These are phyloP conservation scores for Cyclotella choctawhatcheeana DNA, from an alignment of 108 stramenopile genomes.

Conservation along the genomic window DNA sequence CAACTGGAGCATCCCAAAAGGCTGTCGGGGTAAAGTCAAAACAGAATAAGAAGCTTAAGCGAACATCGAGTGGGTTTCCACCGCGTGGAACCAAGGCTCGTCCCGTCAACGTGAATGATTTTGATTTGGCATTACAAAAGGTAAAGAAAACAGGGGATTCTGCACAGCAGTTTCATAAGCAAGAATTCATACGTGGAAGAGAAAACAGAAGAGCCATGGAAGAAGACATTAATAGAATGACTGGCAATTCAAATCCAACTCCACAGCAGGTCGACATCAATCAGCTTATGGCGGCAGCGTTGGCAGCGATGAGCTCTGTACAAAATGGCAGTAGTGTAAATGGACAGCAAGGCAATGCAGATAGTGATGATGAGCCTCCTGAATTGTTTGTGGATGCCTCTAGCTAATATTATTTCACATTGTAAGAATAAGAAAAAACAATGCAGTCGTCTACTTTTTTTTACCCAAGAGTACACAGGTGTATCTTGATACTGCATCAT, in stretches of 20 bases:
- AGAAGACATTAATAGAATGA: conserved; percentile 31
- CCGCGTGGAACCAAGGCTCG: conserved; percentile 57
- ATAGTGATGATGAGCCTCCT: conserved; percentile 34
- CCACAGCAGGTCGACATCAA: conserved; percentile 27
- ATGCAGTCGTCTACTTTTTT: no score
- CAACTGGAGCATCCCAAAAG: conserved; percentile 60
- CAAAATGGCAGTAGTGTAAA: background rate
- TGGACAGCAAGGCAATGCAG: conserved; percentile 4
- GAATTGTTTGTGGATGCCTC: conserved; percentile 31
- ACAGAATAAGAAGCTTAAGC: background rate
- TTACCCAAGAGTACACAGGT: no score
- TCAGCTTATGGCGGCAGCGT: conserved; percentile 32
- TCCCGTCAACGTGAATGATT: conserved; percentile 68
- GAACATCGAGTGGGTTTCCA: conserved; percentile 46
- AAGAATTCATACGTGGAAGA: conserved; percentile 42
- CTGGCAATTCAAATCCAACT: background rate
- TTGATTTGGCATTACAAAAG: conserved; percentile 68
- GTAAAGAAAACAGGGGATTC: conserved; percentile 82
- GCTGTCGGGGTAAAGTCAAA: conserved; percentile 53
- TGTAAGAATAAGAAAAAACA: no score
- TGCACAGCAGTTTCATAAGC: conserved; percentile 56
- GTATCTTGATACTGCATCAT: no score
- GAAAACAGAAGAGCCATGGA: conserved; percentile 33
- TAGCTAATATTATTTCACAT: no score
- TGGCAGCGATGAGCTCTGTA: conserved; percentile 29